Evolutionary conservation across 2,329 filamentous ascomycete genomes (phyloP), one percentile per base, ranked within the genome.

Genomic region (Rutstroemia sp.): DNA sequence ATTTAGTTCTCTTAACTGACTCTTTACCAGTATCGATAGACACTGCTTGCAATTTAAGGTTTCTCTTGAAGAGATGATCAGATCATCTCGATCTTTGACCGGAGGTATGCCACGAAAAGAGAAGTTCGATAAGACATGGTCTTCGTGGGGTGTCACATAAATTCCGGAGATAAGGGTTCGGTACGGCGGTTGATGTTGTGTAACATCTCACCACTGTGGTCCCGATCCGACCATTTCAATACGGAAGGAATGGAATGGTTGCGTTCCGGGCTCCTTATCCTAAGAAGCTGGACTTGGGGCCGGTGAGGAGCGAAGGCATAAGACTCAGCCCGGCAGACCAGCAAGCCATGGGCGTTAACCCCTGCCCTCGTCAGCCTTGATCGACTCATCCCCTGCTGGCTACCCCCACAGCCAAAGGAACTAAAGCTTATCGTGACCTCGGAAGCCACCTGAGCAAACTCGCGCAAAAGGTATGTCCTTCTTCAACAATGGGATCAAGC

Each of bases 351-450:
- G 30, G 30, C 30, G 9, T 34, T 9, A 34, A 34, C 9, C 30
- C 30, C 30, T 34, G 30, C 30, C 9, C 1, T 34, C 30, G 10
- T 34, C 30, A 50, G 1, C 23, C 16, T 41, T 49, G 45, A 54
- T 50, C 52, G 45, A 49, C 45, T 30, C 45, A 9, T 37, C 50
- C 39, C 37, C 12, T 54, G 41, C 37, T 44, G 34, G 38, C n/a
- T 49, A 47, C 16, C 45, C 52, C 45, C 37, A 54, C 48, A 25
- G n/a, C 25, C 25, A 30, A 44, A 23, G 5, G 16, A 27, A 34
- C 41, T 34, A 44, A 50, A 44, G 37, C 53, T 55, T 55, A 44
- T 51, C 38, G 47, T 51, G 53, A 55, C 53, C 25, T 55, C 53
- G 46, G 38, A 30, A 46, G 37, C 47, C 53, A 45, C 25, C 38